These are phyloP conservation scores for Candida broadrunensis DNA, from an alignment of 805 yeast species.

Conservation along the genomic window DNA sequence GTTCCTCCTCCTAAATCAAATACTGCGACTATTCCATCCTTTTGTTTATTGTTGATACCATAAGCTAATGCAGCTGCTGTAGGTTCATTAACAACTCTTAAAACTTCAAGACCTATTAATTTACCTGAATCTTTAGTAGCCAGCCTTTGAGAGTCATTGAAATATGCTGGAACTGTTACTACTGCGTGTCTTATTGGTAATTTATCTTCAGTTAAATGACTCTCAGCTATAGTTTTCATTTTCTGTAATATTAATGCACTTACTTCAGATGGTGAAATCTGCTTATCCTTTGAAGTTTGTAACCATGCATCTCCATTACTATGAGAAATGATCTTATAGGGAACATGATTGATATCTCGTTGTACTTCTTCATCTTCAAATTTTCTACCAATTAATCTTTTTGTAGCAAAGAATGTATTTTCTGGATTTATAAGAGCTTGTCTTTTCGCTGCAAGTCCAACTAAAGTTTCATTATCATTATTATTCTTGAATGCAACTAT, in stretches of 20 bases:
- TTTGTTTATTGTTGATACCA: slow-evolving; percentile 57
- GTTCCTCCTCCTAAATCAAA: slow-evolving; percentile 87
- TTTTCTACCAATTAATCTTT: slow-evolving; percentile 74
- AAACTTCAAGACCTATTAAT: slow-evolving; percentile 70
- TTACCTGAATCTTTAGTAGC: slow-evolving; percentile 81
- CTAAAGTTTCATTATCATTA: slow-evolving; percentile 41
- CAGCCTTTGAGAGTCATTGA: slow-evolving; percentile 75
- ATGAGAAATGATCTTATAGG: slow-evolving; percentile 60
- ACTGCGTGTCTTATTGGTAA: slow-evolving; percentile 63
- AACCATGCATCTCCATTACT: slow-evolving; percentile 72
- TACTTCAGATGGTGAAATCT: slow-evolving; percentile 66
- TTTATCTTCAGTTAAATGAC: slow-evolving; percentile 34
- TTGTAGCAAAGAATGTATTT: slow-evolving; percentile 79
- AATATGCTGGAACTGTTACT: slow-evolving; percentile 82
- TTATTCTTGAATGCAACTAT: slow-evolving; percentile 54
- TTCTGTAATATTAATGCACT: slow-evolving; percentile 63
- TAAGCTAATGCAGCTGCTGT: slow-evolving; percentile 86
- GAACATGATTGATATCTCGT: slow-evolving; percentile 58
- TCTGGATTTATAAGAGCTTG: slow-evolving; percentile 74
- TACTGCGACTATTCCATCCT: slow-evolving; percentile 53
- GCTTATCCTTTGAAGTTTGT: slow-evolving; percentile 42
- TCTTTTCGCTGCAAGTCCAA: slow-evolving; percentile 71
- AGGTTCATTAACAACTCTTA: slow-evolving; percentile 79
- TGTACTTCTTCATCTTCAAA: slow-evolving; percentile 69
- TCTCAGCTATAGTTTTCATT: slow-evolving; percentile 65